Conservation (phyloP, 306 rosid species). For the Malus sieversii region DNA sequence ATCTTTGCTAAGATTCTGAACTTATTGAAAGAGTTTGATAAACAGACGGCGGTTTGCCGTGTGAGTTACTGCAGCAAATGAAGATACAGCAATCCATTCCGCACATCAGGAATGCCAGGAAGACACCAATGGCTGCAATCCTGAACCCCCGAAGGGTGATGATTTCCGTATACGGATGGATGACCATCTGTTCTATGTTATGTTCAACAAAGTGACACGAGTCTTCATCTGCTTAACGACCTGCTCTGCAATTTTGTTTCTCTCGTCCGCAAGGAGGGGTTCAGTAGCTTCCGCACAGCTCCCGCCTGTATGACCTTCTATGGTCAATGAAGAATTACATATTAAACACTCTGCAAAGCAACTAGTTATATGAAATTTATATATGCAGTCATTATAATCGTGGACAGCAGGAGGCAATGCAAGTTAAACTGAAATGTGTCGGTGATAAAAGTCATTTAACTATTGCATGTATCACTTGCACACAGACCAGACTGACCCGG, state of each 20-base stretch:
- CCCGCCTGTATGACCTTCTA: slow-evolving; percentile 93
- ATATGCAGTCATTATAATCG: background rate
- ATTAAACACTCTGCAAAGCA: background rate
- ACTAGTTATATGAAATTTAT: background rate
- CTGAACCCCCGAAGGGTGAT: slow-evolving; percentile 33
- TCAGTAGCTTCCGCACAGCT: slow-evolving; percentile 63
- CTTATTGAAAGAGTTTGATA: background rate
- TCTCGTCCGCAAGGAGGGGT: slow-evolving; percentile 47
- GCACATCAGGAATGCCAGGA: slow-evolving; percentile 87
- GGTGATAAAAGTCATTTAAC: slow-evolving; percentile 29
- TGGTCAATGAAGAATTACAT: background rate
- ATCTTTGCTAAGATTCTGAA: background rate
- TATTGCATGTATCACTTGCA: background rate
- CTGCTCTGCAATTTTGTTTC: slow-evolving; percentile 47
- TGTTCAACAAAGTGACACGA: slow-evolving; percentile 61
- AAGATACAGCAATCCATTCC: slow-evolving; percentile 73
- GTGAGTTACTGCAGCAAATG: slow-evolving; percentile 46
- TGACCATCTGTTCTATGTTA: slow-evolving; percentile 81
- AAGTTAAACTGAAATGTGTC: slow-evolving; percentile 84
- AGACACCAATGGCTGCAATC: slow-evolving; percentile 99
- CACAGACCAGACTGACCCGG: slow-evolving; percentile 51
- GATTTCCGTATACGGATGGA: slow-evolving; percentile 64
- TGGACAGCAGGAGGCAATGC: too few species aligned
- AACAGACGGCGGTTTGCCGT: background rate
- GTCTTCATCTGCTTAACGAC: slow-evolving; percentile 65